Evolutionary conservation across 1,139 yeast species (phyloP).

Genomic region (Suhomyces bokatorum): DNA sequence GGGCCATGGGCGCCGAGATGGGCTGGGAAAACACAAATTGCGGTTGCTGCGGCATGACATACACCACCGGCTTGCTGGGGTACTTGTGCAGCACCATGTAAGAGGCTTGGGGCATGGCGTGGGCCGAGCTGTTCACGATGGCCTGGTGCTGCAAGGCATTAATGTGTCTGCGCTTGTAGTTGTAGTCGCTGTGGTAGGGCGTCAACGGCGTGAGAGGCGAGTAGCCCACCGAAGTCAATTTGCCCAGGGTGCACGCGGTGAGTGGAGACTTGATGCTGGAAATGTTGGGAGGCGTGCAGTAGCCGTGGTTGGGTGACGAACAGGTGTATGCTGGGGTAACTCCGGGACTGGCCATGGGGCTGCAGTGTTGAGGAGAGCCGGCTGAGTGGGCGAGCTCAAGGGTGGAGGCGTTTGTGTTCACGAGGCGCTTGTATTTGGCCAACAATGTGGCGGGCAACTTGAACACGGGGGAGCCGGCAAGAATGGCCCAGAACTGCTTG

Average conservation of each 20-base stretch:
- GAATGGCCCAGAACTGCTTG: constrained; percentile 27
- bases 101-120: neutral
- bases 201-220: constrained; percentile 20
- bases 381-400: neutral
- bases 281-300: constrained; percentile 8
- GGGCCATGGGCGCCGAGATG: neutral
- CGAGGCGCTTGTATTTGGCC: constrained; percentile 11
- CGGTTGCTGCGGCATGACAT: constrained; percentile 9
- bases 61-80: constrained; percentile 4
- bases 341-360: constrained; percentile 2
- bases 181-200: constrained; percentile 15
- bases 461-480: constrained; percentile 7
- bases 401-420: constrained; percentile 2
- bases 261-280: constrained; percentile 10
- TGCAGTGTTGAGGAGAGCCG: neutral
- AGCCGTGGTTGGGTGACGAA: constrained; percentile 5
- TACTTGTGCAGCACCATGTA: constrained; percentile 2
- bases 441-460: constrained; percentile 24
- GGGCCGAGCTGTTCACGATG: constrained; percentile 4
- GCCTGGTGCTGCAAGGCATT: constrained; percentile 11
- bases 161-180: constrained; percentile 15
- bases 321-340: constrained; percentile 7
- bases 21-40: constrained; percentile 7
- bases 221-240: constrained; percentile 5
- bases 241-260: constrained; percentile 8